Evolutionary conservation across 2,329 filamentous ascomycete species (phyloP).

Genomic region (Sporothrix schenckii): DNA sequence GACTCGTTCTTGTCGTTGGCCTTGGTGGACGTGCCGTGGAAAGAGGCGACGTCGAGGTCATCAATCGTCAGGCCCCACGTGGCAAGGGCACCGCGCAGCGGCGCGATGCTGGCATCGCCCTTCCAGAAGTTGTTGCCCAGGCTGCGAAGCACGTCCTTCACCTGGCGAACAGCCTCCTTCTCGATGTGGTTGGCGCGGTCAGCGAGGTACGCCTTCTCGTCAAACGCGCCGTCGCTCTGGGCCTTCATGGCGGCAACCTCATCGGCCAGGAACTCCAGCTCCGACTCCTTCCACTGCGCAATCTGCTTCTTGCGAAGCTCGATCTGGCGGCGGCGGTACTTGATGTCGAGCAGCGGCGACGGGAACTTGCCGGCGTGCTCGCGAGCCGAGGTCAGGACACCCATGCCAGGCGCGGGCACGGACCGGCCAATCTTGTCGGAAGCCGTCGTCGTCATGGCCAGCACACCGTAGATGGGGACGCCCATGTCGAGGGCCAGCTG

Average conservation of each 20-base stretch:
- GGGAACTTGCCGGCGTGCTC: slow-evolving; percentile 91
- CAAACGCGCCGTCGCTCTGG: slow-evolving; percentile 68
- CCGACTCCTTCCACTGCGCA: slow-evolving; percentile 94
- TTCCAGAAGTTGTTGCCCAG: slow-evolving; percentile 99
- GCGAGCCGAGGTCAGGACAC: slow-evolving; percentile 92
- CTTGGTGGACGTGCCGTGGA: slow-evolving; percentile 98
- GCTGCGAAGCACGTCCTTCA: slow-evolving; percentile 88
- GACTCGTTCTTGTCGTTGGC: slow-evolving; percentile 99
- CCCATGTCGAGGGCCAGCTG: slow-evolving; percentile 97
- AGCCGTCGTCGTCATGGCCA: slow-evolving; percentile 91
- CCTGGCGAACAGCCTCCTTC: slow-evolving; percentile 82
- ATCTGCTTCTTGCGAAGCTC: slow-evolving; percentile 93
- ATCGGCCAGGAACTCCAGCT: slow-evolving; percentile 88
- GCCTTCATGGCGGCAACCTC: slow-evolving; percentile 90
- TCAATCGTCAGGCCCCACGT: slow-evolving; percentile 98
- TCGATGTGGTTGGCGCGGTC: slow-evolving; percentile 87
- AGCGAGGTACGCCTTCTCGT: slow-evolving; percentile 81
- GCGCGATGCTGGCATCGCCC: slow-evolving; percentile 88
- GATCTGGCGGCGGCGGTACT: slow-evolving; percentile 93
- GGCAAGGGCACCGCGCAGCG: slow-evolving; percentile 90
- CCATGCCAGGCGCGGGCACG: slow-evolving; percentile 92
- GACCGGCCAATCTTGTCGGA: slow-evolving; percentile 99
- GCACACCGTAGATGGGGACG: slow-evolving; percentile 92
- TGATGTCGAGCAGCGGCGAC: slow-evolving; percentile 93
- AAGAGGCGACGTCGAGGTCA: slow-evolving; percentile 91